A percentile compares a stretch with the other conserved stretches of the same genome.
phyloP scores from a whole-genome alignment of 176 grass and related monocot species.

The Avena atlantica region DNA sequence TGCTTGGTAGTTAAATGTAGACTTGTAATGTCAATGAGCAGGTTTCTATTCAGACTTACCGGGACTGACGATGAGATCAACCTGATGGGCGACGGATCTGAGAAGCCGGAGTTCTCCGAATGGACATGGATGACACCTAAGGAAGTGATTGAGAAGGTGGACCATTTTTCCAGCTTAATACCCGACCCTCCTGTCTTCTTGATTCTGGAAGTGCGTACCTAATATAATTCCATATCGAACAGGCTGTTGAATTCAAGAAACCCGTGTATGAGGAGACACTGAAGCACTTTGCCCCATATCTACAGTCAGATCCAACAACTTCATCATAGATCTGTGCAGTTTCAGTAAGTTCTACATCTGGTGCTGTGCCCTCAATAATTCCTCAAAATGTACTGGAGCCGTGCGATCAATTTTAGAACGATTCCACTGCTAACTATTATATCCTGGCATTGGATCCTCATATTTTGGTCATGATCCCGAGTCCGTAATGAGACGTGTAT shows the following conservation, averaged over 20 bases:
- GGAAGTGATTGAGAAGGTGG: conserved; percentile 85
- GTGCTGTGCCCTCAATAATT: conserved; percentile 3
- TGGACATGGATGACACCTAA: conserved; percentile 89
- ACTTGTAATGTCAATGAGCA: conserved; percentile 31
- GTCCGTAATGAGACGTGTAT: background rate
- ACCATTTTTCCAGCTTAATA: background rate
- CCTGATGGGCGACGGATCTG: conserved; percentile 81
- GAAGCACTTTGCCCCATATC: conserved; percentile 64
- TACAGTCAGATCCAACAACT: conserved; percentile 61
- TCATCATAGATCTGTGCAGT: conserved; percentile 24
- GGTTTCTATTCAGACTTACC: conserved; percentile 88
- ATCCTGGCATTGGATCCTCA: background rate
- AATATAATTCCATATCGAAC: conserved; percentile 38
- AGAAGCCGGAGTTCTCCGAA: conserved; percentile 89
- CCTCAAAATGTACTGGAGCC: background rate
- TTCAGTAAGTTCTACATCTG: background rate
- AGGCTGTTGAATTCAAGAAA: conserved; percentile 94
- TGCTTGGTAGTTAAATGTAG: background rate
- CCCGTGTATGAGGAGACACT: conserved; percentile 87
- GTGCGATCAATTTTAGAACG: background rate
- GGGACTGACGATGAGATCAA: conserved; percentile 88
- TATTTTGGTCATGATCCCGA: background rate
- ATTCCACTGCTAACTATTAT: background rate
- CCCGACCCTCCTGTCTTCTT: background rate
- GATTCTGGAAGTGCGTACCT: conserved; percentile 22